A percentile compares a stretch with the other conserved stretches of the same genome.
These are phyloP conservation scores for cucumber (Cucumis sativus) DNA, from an alignment of 306 rosid genomes.

Conservation along the genomic window Cucumber_9930_V3 NC_026660.2:29359501-29360000, in stretches of 20 bases:
- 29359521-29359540: background rate
- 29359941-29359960: slow-evolving; percentile 94
- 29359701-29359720: background rate
- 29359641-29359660: background rate
- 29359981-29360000: slow-evolving; percentile 85
- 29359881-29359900: background rate
- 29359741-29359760: background rate
- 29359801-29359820: background rate
- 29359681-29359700: background rate
- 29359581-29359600: background rate
- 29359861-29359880: background rate
- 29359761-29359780: background rate
- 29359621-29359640: background rate
- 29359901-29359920: slow-evolving; percentile 8
- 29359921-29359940: slow-evolving; percentile 77
- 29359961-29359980: slow-evolving; percentile 69
- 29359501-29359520: background rate
- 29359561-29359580: background rate
- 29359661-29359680: background rate
- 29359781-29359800: background rate
- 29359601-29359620: background rate
- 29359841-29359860: background rate
- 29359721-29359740: background rate
- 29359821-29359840: too few relatives aligned
- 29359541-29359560: background rate